phyloP scores from a whole-genome alignment of 2,329 filamentous ascomycete species.

The Aspergillus sp. region DNA sequence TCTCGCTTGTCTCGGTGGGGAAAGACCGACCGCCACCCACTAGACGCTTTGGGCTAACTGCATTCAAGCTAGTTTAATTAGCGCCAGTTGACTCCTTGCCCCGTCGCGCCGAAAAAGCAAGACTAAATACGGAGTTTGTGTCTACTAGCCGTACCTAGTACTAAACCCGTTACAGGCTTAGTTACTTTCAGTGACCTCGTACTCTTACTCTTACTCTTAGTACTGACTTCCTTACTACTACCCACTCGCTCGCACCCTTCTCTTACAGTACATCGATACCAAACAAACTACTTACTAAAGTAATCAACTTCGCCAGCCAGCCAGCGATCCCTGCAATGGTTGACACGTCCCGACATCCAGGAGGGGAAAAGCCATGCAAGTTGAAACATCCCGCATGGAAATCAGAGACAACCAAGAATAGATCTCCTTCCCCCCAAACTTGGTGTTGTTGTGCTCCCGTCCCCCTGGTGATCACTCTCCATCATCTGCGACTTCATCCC shows the following conservation, averaged over 20 bases:
- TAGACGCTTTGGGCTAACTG: constrained; percentile 13
- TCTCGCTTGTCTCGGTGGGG: constrained; percentile 26
- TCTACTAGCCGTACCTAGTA: too few relatives aligned
- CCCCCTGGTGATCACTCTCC: background rate
- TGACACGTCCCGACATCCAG: constrained; percentile 18
- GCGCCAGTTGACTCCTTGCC: constrained; percentile 6
- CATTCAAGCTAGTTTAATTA: constrained; percentile 21
- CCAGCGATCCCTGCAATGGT: constrained; percentile 20
- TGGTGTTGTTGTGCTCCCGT: background rate
- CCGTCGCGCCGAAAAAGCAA: background rate
- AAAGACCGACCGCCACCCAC: constrained; percentile 20
- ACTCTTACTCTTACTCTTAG: too few relatives aligned
- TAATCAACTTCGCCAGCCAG: constrained; percentile 3
- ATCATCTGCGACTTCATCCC: background rate
- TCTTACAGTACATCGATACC: background rate
- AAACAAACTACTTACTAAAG: background rate
- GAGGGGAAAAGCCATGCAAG: constrained; percentile 5
- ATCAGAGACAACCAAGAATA: constrained; percentile 7
- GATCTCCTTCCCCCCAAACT: background rate
- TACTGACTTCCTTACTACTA: too few relatives aligned
- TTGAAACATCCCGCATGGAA: constrained; percentile 10
- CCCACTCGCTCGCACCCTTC: background rate
- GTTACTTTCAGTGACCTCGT: too few relatives aligned
- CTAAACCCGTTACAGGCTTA: too few relatives aligned
- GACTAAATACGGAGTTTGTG: too few relatives aligned